These are phyloP conservation scores for Scortechinia acanthostroma DNA, from an alignment of 2,329 filamentous ascomycete species.

Conservation along the genomic window DNA sequence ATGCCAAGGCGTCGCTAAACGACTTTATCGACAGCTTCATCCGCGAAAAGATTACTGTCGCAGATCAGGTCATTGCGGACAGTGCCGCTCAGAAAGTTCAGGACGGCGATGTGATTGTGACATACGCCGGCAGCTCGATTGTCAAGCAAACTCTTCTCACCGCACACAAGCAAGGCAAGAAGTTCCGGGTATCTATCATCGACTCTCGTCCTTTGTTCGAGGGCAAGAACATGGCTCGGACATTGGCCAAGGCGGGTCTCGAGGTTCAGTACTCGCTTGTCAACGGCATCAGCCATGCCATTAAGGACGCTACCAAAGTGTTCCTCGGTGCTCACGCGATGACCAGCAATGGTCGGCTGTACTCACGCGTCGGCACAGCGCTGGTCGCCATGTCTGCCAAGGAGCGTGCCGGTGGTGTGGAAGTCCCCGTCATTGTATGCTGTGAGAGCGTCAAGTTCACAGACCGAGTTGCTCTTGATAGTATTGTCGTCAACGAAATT, in stretches of 20 bases:
- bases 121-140: conserved; percentile 56
- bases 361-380: conserved; percentile 58
- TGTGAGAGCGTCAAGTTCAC: conserved; percentile 66
- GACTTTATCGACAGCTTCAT: conserved; percentile 60
- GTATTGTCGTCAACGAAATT: conserved; percentile 56
- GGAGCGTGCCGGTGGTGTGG: conserved; percentile 24
- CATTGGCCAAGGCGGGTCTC: conserved; percentile 47
- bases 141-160: conserved; percentile 55
- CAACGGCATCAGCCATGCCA: conserved; percentile 48
- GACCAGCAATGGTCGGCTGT: conserved; percentile 59
- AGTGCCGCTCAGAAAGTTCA: conserved; percentile 51
- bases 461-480: conserved; percentile 59
- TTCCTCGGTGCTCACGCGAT: conserved; percentile 61
- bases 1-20: conserved; percentile 51
- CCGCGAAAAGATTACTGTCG: conserved; percentile 56
- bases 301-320: conserved; percentile 55
- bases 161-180: conserved; percentile 45
- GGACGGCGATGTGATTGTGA: conserved; percentile 56
- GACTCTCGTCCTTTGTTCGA: conserved; percentile 62
- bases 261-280: conserved; percentile 54
- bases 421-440: conserved; percentile 60
- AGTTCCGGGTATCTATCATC: conserved; percentile 56
- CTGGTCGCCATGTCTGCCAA: conserved; percentile 59
- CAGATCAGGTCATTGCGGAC: conserved; percentile 55
- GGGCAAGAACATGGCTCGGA: conserved; percentile 49